These are phyloP conservation scores for Wickerhamomyces silvicola DNA, from an alignment of 805 yeast species.

Conservation along the genomic window DNA sequence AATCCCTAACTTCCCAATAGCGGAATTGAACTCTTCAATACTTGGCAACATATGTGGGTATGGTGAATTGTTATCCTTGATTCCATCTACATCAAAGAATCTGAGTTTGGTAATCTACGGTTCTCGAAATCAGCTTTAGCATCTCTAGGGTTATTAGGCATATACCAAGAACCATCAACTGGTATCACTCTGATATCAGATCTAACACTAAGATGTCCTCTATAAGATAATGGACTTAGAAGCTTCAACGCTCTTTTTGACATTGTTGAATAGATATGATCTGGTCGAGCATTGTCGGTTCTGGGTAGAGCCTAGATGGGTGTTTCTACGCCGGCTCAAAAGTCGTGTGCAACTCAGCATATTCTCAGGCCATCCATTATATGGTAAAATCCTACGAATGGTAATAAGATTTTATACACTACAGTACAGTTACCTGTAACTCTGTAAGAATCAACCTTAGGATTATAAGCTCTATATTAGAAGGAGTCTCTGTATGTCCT, in stretches of 20 bases:
- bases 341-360: too few relatives aligned
- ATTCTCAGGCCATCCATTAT: too few relatives aligned
- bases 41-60: slow-evolving; percentile 93
- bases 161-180: slow-evolving; percentile 87
- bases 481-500: too few relatives aligned
- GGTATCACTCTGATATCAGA: slow-evolving; percentile 38
- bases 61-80: slow-evolving; percentile 50
- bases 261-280: too few relatives aligned
- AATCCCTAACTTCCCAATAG: slow-evolving; percentile 52
- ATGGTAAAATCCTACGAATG: too few relatives aligned
- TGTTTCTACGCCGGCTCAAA: too few relatives aligned
- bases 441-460: too few relatives aligned
- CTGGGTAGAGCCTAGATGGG: too few relatives aligned
- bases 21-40: slow-evolving; percentile 43
- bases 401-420: too few relatives aligned
- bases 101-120: slow-evolving; percentile 62
- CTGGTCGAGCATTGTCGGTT: too few relatives aligned
- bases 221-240: slow-evolving; percentile 18
- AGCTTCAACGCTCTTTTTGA: slow-evolving; percentile 20
- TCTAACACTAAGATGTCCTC: slow-evolving; percentile 16
- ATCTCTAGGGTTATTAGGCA: slow-evolving; percentile 66
- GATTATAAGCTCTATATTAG: too few relatives aligned
- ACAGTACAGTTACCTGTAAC: too few relatives aligned
- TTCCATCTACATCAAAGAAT: slow-evolving; percentile 71
- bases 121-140: slow-evolving; percentile 52